Percentiles rank a stretch among this genome's conserved stretches.
These are phyloP conservation scores for Wakefieldia striispora DNA, from an alignment of 768 basidiomycete genomes.

Conservation along the genomic window DNA sequence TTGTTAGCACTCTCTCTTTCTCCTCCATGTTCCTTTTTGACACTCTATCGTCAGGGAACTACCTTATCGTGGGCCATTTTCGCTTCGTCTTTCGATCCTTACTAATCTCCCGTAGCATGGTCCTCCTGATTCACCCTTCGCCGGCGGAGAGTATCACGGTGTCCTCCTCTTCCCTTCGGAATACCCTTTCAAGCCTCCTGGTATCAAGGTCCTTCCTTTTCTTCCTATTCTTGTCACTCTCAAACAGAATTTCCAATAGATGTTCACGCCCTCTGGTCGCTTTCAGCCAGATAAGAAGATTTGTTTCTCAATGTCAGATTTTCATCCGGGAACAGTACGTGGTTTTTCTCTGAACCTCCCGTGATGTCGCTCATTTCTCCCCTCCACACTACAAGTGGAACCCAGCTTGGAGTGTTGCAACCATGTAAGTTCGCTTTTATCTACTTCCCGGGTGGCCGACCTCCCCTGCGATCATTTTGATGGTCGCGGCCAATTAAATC, in stretches of 20 bases:
- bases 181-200: constrained; percentile 96
- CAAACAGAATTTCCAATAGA: constrained; percentile 45
- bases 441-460: constrained; percentile 1
- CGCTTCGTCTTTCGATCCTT: not conserved
- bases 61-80: constrained; percentile 69
- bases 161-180: constrained; percentile 89
- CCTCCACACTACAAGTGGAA: constrained; percentile 81
- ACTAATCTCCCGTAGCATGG: constrained; percentile 60
- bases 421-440: constrained; percentile 63
- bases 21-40: constrained; percentile 11
- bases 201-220: constrained; percentile 70
- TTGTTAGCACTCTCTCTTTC: constrained; percentile 57
- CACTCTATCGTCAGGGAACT: constrained; percentile 71
- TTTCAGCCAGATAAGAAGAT: constrained; percentile 94
- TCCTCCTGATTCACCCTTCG: constrained; percentile 88
- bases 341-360: constrained; percentile 24
- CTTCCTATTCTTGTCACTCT: constrained; percentile 2
- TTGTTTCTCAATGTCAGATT: constrained; percentile 97
- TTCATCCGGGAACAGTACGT: constrained; percentile 84
- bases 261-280: constrained; percentile 88
- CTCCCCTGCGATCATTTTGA: constrained; percentile 11
- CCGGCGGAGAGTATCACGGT: constrained; percentile 93
- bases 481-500: constrained; percentile 11
- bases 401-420: constrained; percentile 93
- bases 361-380: constrained; percentile 1